These are phyloP conservation scores for Penicillium sp. DNA, from an alignment of 2,329 filamentous ascomycete species.

Conservation along the genomic window DNA sequence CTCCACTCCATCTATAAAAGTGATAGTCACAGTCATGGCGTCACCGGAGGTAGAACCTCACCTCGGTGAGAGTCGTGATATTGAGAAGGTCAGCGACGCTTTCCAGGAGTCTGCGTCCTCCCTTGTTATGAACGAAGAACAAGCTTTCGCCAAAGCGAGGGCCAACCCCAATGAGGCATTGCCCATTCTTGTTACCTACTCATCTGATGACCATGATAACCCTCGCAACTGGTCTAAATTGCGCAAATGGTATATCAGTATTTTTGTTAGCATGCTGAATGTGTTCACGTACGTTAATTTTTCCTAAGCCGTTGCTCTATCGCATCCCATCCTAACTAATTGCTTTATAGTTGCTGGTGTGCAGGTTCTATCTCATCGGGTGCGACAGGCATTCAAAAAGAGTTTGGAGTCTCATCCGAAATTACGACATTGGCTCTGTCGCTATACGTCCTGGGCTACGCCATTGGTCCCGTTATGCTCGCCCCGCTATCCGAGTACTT, in stretches of 20 bases:
- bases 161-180: slow-evolving; percentile 23
- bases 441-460: slow-evolving; percentile 30
- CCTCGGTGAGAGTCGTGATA: neutral
- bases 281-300: slow-evolving; percentile 26
- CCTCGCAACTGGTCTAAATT: slow-evolving; percentile 42
- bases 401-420: slow-evolving; percentile 31
- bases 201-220: slow-evolving; percentile 31
- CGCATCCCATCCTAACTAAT: neutral
- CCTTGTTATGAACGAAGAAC: slow-evolving; percentile 22
- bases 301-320: neutral
- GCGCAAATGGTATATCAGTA: slow-evolving; percentile 45
- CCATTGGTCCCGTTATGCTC: slow-evolving; percentile 31
- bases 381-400: slow-evolving; percentile 23
- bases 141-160: slow-evolving; percentile 26
- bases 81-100: slow-evolving; percentile 17
- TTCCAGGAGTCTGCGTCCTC: slow-evolving; percentile 10
- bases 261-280: slow-evolving; percentile 39
- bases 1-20: neutral
- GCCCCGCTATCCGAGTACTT: slow-evolving; percentile 38
- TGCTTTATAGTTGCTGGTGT: slow-evolving; percentile 18
- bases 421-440: slow-evolving; percentile 36
- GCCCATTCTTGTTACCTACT: slow-evolving; percentile 24
- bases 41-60: neutral
- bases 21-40: slow-evolving; percentile 3
- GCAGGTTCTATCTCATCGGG: slow-evolving; percentile 31